These are phyloP conservation scores for Glonium stellatum DNA, from an alignment of 495 filamentous ascomycete species.

Conservation along the genomic window DNA sequence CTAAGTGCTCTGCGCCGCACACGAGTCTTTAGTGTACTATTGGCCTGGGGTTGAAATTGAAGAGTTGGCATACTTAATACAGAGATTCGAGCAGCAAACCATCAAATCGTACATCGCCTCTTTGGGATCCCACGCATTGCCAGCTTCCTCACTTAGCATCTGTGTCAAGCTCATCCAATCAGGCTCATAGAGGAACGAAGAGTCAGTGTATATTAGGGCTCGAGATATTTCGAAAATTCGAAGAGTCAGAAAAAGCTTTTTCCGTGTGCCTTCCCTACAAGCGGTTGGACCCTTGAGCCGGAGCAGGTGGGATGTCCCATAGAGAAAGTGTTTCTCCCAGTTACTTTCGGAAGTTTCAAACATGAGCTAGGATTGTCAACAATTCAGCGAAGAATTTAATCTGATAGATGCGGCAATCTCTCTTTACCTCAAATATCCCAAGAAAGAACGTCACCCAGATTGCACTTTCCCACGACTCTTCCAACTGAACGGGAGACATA, in stretches of 20 bases:
- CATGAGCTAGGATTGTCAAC: background rate
- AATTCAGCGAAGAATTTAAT: too few relatives aligned
- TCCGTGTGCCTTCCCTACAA: background rate
- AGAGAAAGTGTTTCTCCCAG: background rate
- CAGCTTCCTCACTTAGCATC: background rate
- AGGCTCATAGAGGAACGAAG: background rate
- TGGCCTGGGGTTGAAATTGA: background rate
- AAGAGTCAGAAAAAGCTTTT: background rate
- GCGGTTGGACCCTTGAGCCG: background rate
- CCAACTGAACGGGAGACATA: background rate
- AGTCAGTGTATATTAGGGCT: background rate
- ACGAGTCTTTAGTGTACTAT: background rate
- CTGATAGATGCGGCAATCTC: too few relatives aligned
- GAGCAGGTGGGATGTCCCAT: background rate
- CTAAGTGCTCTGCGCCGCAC: background rate
- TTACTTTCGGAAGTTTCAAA: background rate
- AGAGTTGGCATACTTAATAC: background rate
- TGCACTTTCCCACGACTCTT: background rate
- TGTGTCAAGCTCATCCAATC: background rate
- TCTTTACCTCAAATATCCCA: background rate
- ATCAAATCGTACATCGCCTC: slow-evolving; percentile 4
- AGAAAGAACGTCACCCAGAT: background rate
- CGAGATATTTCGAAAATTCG: slow-evolving; percentile 4
- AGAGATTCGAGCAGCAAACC: background rate
- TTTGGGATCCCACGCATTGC: background rate